phyloP scores from a whole-genome alignment of 768 basidiomycete genomes.

The Auriculariales sp. region DNA sequence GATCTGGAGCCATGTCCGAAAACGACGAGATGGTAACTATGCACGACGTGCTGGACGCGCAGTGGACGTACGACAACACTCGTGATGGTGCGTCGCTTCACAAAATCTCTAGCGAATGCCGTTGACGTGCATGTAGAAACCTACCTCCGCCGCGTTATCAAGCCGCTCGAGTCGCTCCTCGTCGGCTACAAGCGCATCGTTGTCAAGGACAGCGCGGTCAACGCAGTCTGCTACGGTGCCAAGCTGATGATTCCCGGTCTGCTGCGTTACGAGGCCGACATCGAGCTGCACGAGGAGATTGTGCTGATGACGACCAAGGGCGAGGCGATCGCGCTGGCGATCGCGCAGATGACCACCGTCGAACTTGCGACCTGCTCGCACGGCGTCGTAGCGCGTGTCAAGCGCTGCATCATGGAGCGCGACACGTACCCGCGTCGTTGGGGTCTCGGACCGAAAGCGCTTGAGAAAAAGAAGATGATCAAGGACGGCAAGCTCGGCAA shows the following conservation, averaged over 20 bases:
- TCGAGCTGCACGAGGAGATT: constrained; percentile 87
- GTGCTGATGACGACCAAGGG: constrained; percentile 99
- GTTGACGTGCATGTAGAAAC: constrained; percentile 47
- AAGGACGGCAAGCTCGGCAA: constrained; percentile 96
- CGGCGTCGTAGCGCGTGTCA: constrained; percentile 97
- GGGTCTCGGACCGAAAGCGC: constrained; percentile 95
- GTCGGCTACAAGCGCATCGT: constrained; percentile 97
- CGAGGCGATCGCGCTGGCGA: constrained; percentile 87
- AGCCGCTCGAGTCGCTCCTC: constrained; percentile 86
- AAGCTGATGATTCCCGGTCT: constrained; percentile 99
- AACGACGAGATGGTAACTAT: constrained; percentile 98
- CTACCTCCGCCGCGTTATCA: constrained; percentile 88
- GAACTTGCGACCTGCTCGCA: constrained; percentile 97
- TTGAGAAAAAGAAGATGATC: constrained; percentile 96
- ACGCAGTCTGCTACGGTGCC: constrained; percentile 97
- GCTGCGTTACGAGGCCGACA: constrained; percentile 90
- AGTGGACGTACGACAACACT: constrained; percentile 96
- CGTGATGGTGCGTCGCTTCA: constrained; percentile 56
- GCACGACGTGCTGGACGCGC: constrained; percentile 98
- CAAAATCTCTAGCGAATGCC: constrained; percentile 3
- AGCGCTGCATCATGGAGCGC: constrained; percentile 98
- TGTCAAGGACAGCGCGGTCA: constrained; percentile 97
- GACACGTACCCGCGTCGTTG: constrained; percentile 96
- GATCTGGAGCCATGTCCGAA: constrained; percentile 93
- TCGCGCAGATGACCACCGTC: constrained; percentile 97